A percentile compares a stretch with the other conserved stretches of the same genome.
phyloP scores from a whole-genome alignment of 2,329 filamentous ascomycete genomes.

The Talaromyces sp. region DNA sequence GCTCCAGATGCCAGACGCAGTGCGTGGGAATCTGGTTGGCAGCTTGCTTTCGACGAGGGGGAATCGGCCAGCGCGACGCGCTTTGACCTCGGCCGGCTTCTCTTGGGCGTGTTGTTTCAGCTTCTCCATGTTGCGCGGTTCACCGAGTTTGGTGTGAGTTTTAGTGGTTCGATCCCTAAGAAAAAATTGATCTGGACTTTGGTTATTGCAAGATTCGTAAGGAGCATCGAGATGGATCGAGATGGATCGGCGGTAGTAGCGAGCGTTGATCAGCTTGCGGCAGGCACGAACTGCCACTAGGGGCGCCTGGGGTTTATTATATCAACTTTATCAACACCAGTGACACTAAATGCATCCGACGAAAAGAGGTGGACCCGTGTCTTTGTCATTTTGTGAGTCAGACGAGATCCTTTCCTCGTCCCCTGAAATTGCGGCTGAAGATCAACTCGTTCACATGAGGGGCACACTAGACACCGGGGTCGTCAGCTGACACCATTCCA shows the following conservation, averaged over 20 bases:
- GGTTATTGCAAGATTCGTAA: not conserved
- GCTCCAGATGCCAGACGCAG: not conserved
- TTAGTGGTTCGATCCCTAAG: no score
- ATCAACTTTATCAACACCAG: not conserved
- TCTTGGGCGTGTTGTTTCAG: constrained; percentile 11
- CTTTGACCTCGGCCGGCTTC: not conserved
- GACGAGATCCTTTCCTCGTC: not conserved
- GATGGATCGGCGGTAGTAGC: not conserved
- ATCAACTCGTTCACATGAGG: not conserved
- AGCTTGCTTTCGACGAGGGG: not conserved
- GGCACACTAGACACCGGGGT: not conserved
- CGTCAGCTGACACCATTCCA: not conserved
- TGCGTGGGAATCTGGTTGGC: not conserved
- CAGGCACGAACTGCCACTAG: not conserved
- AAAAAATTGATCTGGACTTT: not conserved
- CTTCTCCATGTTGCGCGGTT: not conserved
- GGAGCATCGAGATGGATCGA: not conserved
- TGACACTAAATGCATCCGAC: not conserved
- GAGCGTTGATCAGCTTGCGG: not conserved
- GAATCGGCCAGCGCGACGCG: not conserved
- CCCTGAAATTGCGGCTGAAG: not conserved
- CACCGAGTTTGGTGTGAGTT: not conserved
- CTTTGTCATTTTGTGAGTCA: not conserved
- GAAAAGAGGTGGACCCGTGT: not conserved
- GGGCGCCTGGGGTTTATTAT: not conserved